These are phyloP conservation scores for Gastrolobium villosum DNA, from an alignment of 306 rosid genomes.

Conservation along the genomic window DNA sequence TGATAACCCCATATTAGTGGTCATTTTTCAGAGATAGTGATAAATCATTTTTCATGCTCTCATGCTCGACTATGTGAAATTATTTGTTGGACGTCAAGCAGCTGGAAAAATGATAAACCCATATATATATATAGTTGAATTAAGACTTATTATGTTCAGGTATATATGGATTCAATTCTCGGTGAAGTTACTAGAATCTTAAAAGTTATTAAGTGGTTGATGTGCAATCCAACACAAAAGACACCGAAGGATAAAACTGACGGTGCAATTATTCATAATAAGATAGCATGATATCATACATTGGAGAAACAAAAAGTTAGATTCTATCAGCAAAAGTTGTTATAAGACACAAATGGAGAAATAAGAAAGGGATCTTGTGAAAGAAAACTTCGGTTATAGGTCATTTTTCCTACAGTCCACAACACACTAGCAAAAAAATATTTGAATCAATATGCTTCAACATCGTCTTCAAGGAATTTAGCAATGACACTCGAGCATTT, in stretches of 20 bases:
- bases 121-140: no score
- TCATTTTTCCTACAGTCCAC: neutral
- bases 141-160: no score
- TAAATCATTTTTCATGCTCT: no score
- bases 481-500: no score
- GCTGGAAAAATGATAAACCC: no score
- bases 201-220: constrained; percentile 6
- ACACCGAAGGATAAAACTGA: constrained; percentile 12
- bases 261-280: constrained; percentile 7
- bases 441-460: no score
- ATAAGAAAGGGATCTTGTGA: neutral
- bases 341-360: neutral
- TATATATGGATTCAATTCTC: constrained; percentile 25
- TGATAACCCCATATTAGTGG: no score
- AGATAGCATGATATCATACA: constrained; percentile 4
- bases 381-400: constrained; percentile 4
- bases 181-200: neutral
- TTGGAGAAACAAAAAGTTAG: constrained; percentile 1
- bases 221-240: constrained; percentile 34
- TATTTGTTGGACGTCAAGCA: no score
- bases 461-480: no score
- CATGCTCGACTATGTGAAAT: no score
- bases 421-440: constrained; percentile 25
- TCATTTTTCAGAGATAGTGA: no score
- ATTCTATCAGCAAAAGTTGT: neutral